Evolutionary conservation across 306 rosid species (phyloP).

Genomic region (Vachellia pachyceras): DNA sequence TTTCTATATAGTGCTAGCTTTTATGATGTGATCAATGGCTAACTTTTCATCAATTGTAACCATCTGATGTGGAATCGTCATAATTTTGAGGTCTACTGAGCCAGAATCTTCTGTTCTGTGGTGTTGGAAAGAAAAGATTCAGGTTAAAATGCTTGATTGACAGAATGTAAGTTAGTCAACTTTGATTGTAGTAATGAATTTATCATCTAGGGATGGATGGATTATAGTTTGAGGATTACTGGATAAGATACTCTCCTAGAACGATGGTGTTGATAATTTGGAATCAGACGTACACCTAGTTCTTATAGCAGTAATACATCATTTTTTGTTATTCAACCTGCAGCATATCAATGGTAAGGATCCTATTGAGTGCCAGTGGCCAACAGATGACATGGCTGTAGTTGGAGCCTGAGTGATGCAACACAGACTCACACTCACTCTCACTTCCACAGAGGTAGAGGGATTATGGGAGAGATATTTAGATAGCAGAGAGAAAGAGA

Average conservation of each 20-base stretch:
- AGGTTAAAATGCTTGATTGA: slow-evolving; percentile 31
- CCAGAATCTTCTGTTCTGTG: slow-evolving; percentile 13
- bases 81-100: slow-evolving; percentile 16
- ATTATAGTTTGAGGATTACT: background rate
- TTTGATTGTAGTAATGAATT: slow-evolving; percentile 17
- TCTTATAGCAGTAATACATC: background rate
- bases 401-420: background rate
- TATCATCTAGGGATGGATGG: background rate
- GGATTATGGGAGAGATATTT: background rate
- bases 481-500: background rate
- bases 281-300: background rate
- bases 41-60: background rate
- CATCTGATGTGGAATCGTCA: slow-evolving; percentile 19
- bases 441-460: background rate
- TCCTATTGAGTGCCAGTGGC: background rate
- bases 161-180: slow-evolving; percentile 5
- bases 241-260: background rate
- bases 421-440: background rate
- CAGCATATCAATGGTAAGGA: background rate
- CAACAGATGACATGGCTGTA: background rate
- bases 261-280: background rate
- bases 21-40: slow-evolving; percentile 30
- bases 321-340: background rate
- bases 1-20: slow-evolving; percentile 12
- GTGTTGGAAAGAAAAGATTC: slow-evolving; percentile 1